Conservation (phyloP, 306 rosid genomes). For the Castanospermum australe region DNA sequence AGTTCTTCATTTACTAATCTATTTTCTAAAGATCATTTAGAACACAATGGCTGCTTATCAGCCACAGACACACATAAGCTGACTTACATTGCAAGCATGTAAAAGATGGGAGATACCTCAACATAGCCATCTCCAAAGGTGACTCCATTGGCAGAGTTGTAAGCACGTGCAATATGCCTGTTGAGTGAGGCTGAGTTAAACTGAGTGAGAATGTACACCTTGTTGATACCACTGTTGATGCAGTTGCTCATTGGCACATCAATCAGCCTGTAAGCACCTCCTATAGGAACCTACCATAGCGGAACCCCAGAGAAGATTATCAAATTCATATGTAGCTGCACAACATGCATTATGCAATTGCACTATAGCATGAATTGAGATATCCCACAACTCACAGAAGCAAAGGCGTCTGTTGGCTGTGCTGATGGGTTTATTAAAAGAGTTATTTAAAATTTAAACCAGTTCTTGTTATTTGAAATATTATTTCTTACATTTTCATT, state of each 20-base stretch:
- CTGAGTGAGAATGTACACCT: conserved; percentile 92
- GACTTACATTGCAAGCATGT: conserved; percentile 3
- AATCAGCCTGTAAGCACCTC: conserved; percentile 87
- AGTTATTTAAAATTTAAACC: no score
- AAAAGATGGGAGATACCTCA: conserved; percentile 54
- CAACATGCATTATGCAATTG: neutral
- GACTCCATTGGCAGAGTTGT: conserved; percentile 70
- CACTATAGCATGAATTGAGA: neutral
- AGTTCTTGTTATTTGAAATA: no score
- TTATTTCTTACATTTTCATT: neutral
- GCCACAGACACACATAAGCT: neutral
- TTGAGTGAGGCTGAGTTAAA: conserved; percentile 93
- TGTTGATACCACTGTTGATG: conserved; percentile 94
- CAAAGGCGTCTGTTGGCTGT: no score
- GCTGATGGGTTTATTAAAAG: no score
- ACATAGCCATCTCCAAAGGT: conserved; percentile 85
- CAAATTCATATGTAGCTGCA: conserved; percentile 2
- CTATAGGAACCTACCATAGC: conserved; percentile 72
- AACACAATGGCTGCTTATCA: neutral
- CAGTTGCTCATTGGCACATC: conserved; percentile 99
- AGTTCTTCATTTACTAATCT: neutral
- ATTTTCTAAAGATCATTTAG: neutral
- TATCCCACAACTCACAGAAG: neutral
- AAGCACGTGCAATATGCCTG: conserved; percentile 88
- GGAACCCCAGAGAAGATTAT: conserved; percentile 11